A percentile compares a stretch with the other conserved stretches of the same genome.
Conservation (phyloP, 129 eudicot species). For the Pulicaria dysenterica region DNA sequence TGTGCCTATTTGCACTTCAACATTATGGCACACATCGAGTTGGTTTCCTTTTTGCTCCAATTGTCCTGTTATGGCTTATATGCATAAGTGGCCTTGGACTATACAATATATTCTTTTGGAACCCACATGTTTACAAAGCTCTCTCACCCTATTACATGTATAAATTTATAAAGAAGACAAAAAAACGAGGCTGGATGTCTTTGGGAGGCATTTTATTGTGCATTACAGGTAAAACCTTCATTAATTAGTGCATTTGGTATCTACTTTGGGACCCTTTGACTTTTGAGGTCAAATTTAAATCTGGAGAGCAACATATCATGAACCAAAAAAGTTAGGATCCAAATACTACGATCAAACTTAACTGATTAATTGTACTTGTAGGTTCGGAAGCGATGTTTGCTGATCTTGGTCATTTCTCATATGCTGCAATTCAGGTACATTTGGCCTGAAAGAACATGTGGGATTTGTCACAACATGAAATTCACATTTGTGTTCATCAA, state of each 20-base stretch:
- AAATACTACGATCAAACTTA: conserved; percentile 5
- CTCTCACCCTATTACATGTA: conserved; percentile 92
- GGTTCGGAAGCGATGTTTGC: conserved; percentile 99
- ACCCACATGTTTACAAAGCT: conserved; percentile 81
- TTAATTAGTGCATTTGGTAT: neutral
- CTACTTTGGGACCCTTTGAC: neutral
- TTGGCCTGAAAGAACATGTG: conserved; percentile 17
- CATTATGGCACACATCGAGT: conserved; percentile 94
- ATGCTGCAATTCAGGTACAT: conserved; percentile 87
- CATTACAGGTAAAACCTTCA: conserved; percentile 68
- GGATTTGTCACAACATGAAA: neutral
- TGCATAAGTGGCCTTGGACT: conserved; percentile 89
- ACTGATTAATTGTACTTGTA: conserved; percentile 38
- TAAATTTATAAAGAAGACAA: conserved; percentile 86
- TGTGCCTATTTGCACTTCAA: conserved; percentile 92
- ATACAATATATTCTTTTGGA: conserved; percentile 79
- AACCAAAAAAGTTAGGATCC: neutral
- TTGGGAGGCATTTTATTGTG: conserved; percentile 87
- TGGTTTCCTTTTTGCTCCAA: conserved; percentile 87
- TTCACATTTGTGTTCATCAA: neutral
- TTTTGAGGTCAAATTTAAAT: conserved; percentile 7
- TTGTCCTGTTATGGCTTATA: conserved; percentile 75
- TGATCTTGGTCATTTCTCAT: conserved; percentile 95
- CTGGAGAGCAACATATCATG: neutral
- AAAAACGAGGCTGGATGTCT: conserved; percentile 93